Percentiles rank a stretch among this genome's conserved stretches.
phyloP scores from a whole-genome alignment of 768 basidiomycete genomes.

The Lactarius sanguifluus region DNA sequence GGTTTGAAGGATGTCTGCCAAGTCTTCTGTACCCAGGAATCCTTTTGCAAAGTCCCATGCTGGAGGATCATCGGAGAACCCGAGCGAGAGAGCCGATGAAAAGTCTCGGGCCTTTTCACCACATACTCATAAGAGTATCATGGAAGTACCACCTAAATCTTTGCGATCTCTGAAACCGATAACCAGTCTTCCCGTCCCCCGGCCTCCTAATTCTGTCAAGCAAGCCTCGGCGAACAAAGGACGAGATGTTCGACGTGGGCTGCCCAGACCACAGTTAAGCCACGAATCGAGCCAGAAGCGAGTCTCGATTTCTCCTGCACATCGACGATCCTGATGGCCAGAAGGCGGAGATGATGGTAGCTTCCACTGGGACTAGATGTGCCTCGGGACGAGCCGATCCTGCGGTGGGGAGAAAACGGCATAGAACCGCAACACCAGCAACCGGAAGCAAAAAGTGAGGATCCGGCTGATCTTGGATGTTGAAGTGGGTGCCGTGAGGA shows the following conservation, averaged over 20 bases:
- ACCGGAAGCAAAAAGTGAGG: slow-evolving; percentile 10
- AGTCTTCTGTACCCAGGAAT: slow-evolving; percentile 1
- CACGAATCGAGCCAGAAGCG: not conserved
- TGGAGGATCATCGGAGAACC: not conserved
- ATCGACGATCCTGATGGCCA: not conserved
- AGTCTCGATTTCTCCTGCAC: not conserved
- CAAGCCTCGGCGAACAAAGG: not conserved
- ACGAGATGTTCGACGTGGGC: not conserved
- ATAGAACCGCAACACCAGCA: not conserved
- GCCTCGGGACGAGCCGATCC: not conserved
- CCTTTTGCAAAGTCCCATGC: slow-evolving; percentile 9
- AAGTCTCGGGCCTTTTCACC: not conserved
- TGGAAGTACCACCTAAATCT: slow-evolving; percentile 7
- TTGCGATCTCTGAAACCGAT: slow-evolving; percentile 20
- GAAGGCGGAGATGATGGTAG: slow-evolving; percentile 6
- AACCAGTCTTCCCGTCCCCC: slow-evolving; percentile 14
- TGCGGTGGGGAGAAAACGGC: slow-evolving; percentile 13
- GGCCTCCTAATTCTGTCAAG: slow-evolving; percentile 7
- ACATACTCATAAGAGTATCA: slow-evolving; percentile 6
- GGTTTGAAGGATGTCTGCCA: not conserved
- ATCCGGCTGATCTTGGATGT: slow-evolving; percentile 10
- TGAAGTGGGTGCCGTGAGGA: not conserved
- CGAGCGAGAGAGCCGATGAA: not conserved
- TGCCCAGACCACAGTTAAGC: not conserved
- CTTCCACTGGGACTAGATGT: not conserved